Percentiles rank a stretch among this genome's conserved stretches.
Conservation (phyloP, 768 basidiomycete genomes). For the Russula foetens region DNA sequence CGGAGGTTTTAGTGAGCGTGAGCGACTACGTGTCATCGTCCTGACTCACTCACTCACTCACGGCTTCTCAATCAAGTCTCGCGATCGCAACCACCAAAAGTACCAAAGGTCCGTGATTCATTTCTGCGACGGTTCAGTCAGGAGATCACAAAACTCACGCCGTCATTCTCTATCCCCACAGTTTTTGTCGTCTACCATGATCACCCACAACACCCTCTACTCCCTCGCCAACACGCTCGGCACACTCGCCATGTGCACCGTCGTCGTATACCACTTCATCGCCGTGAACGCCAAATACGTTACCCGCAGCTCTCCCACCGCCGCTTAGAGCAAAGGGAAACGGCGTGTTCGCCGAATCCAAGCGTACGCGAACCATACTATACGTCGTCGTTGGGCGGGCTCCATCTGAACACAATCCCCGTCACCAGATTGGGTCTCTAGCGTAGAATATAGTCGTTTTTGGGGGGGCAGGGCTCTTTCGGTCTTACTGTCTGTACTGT, state of each 20-base stretch:
- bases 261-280: slow-evolving; percentile 85
- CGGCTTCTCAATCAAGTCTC: not conserved
- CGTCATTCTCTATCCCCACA: not conserved
- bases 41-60: not conserved
- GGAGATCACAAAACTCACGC: not conserved
- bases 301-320: slow-evolving; percentile 12
- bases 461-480: no score
- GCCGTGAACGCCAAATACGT: slow-evolving; percentile 67
- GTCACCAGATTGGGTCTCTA: not conserved
- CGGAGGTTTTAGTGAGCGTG: not conserved
- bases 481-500: no score
- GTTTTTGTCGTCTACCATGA: slow-evolving; percentile 40
- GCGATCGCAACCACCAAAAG: not conserved
- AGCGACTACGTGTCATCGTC: not conserved
- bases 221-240: slow-evolving; percentile 79
- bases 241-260: slow-evolving; percentile 75
- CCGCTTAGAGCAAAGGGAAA: not conserved
- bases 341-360: not conserved
- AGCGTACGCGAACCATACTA: not conserved
- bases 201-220: slow-evolving; percentile 73
- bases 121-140: not conserved
- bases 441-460: no score
- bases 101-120: no score
- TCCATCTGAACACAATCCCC: not conserved
- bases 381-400: not conserved